Conservation (phyloP, 1,284 basidiomycete species). For the Malassezia globosa region DNA sequence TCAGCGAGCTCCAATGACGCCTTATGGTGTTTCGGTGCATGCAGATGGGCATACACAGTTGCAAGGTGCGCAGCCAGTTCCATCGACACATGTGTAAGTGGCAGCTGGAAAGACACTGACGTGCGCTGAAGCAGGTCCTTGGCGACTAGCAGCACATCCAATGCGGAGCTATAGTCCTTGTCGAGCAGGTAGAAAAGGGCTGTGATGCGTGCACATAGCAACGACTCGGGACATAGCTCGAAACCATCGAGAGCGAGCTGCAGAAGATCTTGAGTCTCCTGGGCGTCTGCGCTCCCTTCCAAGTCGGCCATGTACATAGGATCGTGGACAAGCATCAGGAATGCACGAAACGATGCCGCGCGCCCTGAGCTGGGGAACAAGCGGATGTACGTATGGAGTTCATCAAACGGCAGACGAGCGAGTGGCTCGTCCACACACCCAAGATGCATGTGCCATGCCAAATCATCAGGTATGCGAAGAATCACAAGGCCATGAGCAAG, state of each 20-base stretch:
- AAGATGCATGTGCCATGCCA: slow-evolving; percentile 67
- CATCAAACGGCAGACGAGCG: slow-evolving; percentile 57
- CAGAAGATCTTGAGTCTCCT: slow-evolving; percentile 25
- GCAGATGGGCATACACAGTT: slow-evolving; percentile 68
- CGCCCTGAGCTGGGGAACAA: slow-evolving; percentile 56
- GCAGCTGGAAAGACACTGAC: slow-evolving; percentile 55
- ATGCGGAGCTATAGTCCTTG: slow-evolving; percentile 56
- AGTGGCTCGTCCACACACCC: slow-evolving; percentile 66
- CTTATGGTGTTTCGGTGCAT: slow-evolving; percentile 76
- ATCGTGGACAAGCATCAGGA: slow-evolving; percentile 30
- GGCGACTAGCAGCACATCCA: slow-evolving; percentile 25
- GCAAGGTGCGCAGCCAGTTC: slow-evolving; percentile 59
- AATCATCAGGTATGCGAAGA: slow-evolving; percentile 61
- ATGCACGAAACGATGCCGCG: slow-evolving; percentile 22
- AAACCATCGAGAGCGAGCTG: slow-evolving; percentile 52
- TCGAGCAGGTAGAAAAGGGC: slow-evolving; percentile 64
- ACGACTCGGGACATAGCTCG: slow-evolving; percentile 54
- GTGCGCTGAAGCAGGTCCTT: slow-evolving; percentile 16
- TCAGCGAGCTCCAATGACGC: slow-evolving; percentile 66
- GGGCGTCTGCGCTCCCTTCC: slow-evolving; percentile 17
- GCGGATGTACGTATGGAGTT: slow-evolving; percentile 58
- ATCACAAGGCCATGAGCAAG: slow-evolving; percentile 63
- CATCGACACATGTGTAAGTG: slow-evolving; percentile 61
- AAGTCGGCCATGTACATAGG: slow-evolving; percentile 20
- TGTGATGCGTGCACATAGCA: slow-evolving; percentile 63